Evolutionary conservation across 805 yeast genomes (phyloP).

Genomic region (Isabelozyma gotoi): DNA sequence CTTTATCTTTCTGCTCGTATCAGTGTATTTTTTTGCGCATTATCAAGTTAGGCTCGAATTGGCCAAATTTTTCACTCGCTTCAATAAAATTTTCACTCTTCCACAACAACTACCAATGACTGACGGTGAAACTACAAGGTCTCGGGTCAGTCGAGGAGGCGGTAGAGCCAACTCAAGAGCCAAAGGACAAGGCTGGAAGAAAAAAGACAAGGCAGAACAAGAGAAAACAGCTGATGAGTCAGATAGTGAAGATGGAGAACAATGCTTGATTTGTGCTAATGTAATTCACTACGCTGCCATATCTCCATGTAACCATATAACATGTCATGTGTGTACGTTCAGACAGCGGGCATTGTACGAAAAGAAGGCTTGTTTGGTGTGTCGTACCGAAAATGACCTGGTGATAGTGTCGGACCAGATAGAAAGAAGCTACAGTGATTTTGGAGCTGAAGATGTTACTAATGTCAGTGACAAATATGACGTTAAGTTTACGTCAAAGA

Average conservation of each 20-base stretch:
- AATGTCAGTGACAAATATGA: conserved; percentile 46
- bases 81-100: no score
- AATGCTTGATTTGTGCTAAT: conserved; percentile 86
- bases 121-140: conserved; percentile 1
- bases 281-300: conserved; percentile 60
- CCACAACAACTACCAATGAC: background rate
- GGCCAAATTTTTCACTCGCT: background rate
- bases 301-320: conserved; percentile 80
- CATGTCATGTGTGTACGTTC: conserved; percentile 81
- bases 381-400: conserved; percentile 67
- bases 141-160: conserved; percentile 6
- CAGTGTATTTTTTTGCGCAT: no score
- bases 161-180: conserved; percentile 3
- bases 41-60: background rate
- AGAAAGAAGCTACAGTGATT: conserved; percentile 36
- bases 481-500: conserved; percentile 56
- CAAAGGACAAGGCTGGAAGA: conserved; percentile 4
- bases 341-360: conserved; percentile 79
- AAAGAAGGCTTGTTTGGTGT: conserved; percentile 75
- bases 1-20: background rate
- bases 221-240: background rate
- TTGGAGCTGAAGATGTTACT: conserved; percentile 28
- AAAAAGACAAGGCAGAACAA: background rate
- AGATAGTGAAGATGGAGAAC: conserved; percentile 35
- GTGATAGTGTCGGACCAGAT: conserved; percentile 58